Conservation (phyloP, 768 basidiomycete species). For the Rhizopogon vulgaris region DNA sequence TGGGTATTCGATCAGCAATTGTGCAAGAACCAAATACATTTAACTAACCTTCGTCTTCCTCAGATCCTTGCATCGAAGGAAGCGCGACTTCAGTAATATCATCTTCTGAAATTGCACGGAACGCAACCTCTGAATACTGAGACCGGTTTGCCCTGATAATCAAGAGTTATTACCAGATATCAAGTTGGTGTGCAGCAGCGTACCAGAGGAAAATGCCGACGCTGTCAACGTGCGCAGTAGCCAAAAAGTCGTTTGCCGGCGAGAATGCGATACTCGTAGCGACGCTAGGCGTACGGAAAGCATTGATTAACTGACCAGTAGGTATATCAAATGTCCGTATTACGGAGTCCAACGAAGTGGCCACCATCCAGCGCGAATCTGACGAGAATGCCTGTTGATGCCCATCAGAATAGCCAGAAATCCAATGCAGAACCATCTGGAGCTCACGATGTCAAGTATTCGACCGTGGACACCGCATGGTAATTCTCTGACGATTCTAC, state of each 20-base stretch:
- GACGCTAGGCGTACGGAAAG: conserved; percentile 80
- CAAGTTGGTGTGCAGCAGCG: conserved; percentile 11
- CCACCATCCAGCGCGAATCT: conserved; percentile 90
- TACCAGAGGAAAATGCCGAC: conserved; percentile 95
- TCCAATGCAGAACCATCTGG: neutral
- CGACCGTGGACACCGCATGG: conserved; percentile 68
- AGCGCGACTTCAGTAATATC: conserved; percentile 64
- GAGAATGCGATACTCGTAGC: conserved; percentile 91
- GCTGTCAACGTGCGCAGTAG: conserved; percentile 90
- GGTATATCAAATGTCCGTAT: conserved; percentile 96
- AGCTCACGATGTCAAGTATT: conserved; percentile 81
- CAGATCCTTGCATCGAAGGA: conserved; percentile 78
- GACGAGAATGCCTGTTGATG: conserved; percentile 78
- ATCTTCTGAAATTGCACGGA: conserved; percentile 73
- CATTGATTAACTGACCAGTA: conserved; percentile 87
- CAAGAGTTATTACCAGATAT: neutral
- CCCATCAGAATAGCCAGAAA: conserved; percentile 2
- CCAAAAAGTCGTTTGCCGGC: conserved; percentile 92
- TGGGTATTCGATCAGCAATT: conserved; percentile 22
- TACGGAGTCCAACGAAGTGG: conserved; percentile 82
- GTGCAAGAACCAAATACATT: neutral
- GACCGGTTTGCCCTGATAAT: conserved; percentile 83
- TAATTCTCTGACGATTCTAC: conserved; percentile 83
- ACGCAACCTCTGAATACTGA: conserved; percentile 82
- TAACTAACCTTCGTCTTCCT: conserved; percentile 70